Conservation (phyloP, 1,139 yeast species). For the Pichia sp. region DNA sequence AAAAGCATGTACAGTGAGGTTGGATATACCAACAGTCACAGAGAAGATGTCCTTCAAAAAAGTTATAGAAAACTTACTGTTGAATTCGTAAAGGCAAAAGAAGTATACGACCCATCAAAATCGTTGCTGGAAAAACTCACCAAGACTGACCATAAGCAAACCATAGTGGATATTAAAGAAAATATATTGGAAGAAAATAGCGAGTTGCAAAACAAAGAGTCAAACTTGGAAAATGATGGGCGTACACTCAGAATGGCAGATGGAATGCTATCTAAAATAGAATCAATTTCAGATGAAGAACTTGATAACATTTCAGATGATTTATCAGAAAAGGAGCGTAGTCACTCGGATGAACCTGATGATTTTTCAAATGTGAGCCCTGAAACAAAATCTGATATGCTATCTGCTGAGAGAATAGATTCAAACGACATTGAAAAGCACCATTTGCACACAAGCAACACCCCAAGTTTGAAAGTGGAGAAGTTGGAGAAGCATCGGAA, state of each 20-base stretch:
- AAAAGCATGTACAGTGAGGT: constrained; percentile 39
- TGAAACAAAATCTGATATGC: neutral
- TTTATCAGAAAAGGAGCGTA: neutral
- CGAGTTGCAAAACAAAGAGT: constrained; percentile 20
- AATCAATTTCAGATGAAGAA: neutral
- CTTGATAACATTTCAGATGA: too few relatives aligned
- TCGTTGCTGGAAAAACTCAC: constrained; percentile 37
- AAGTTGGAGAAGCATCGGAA: constrained; percentile 24
- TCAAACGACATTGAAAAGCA: neutral
- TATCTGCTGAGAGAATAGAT: neutral
- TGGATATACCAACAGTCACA: constrained; percentile 41
- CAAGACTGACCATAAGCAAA: too few relatives aligned
- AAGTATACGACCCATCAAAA: constrained; percentile 63
- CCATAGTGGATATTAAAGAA: constrained; percentile 21
- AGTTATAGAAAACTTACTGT: constrained; percentile 56
- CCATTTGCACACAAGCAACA: neutral
- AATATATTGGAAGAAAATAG: constrained; percentile 10
- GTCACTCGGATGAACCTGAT: too few relatives aligned
- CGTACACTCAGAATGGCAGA: neutral
- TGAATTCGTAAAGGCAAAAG: constrained; percentile 62
- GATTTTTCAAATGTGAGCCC: too few relatives aligned
- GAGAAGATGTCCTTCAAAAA: constrained; percentile 41
- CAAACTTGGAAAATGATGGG: neutral
- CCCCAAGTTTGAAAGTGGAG: constrained; percentile 28
- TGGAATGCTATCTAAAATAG: neutral